Percentiles rank a stretch among this genome's conserved stretches.
Conservation (phyloP, 2,329 filamentous ascomycete genomes). For the Pochonia chlamydosporia region DNA sequence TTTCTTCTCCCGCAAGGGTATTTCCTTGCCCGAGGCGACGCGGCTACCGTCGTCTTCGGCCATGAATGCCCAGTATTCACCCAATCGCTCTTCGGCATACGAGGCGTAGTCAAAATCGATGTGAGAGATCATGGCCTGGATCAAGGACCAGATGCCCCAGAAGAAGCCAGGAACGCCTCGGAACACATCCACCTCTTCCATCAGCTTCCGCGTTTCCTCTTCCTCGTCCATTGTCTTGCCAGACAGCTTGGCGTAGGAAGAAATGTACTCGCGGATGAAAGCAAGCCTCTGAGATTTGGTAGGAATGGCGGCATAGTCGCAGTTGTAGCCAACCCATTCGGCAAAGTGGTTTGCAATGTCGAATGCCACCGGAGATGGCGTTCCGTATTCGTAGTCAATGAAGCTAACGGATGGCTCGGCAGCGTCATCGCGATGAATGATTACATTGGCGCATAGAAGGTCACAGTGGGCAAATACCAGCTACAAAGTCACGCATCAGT, state of each 20-base stretch:
- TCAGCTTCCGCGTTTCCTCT: slow-evolving; percentile 62
- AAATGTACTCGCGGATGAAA: slow-evolving; percentile 81
- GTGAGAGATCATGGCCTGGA: slow-evolving; percentile 87
- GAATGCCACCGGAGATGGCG: slow-evolving; percentile 88
- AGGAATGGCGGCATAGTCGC: slow-evolving; percentile 79
- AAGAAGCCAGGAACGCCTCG: slow-evolving; percentile 84
- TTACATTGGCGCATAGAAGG: slow-evolving; percentile 92
- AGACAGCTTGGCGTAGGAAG: slow-evolving; percentile 58
- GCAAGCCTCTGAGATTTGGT: slow-evolving; percentile 68
- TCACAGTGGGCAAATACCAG: slow-evolving; percentile 95
- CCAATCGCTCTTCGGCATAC: slow-evolving; percentile 80
- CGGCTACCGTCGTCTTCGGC: slow-evolving; percentile 63
- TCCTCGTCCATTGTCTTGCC: slow-evolving; percentile 43
- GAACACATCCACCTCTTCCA: slow-evolving; percentile 78
- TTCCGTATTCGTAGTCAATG: slow-evolving; percentile 98
- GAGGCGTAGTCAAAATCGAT: slow-evolving; percentile 96
- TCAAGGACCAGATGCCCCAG: slow-evolving; percentile 93
- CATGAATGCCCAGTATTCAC: slow-evolving; percentile 93
- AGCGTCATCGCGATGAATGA: slow-evolving; percentile 53
- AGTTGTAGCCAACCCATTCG: slow-evolving; percentile 96
- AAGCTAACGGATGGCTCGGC: slow-evolving; percentile 53
- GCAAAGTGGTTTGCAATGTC: slow-evolving; percentile 98
- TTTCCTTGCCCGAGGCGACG: slow-evolving; percentile 43
- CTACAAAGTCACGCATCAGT: slow-evolving; percentile 29
- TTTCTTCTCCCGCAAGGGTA: slow-evolving; percentile 69